Conservation (phyloP, 1,139 yeast species). For the Kurtzmaniella quercitrusa region DNA sequence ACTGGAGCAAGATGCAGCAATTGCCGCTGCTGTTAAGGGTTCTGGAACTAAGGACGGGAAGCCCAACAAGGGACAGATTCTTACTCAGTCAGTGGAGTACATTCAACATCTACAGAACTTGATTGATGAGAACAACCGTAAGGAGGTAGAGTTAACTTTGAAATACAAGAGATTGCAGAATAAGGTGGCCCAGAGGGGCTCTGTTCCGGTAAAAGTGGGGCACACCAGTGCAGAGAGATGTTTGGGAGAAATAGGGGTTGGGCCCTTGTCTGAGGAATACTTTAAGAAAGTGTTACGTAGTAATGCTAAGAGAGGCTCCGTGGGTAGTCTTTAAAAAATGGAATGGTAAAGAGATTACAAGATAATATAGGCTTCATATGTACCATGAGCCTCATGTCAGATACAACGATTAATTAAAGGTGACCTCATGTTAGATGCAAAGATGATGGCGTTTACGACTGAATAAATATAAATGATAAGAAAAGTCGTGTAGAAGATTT, state of each 20-base stretch:
- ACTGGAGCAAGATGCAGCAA: constrained; percentile 22
- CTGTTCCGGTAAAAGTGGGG: constrained; percentile 43
- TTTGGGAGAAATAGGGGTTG: constrained; percentile 75
- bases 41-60: constrained; percentile 81
- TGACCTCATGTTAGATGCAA: no score
- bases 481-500: no score
- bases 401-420: no score
- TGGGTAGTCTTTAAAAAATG: not conserved
- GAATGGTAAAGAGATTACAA: not conserved
- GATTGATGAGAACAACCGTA: constrained; percentile 73
- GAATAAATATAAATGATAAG: no score
- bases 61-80: constrained; percentile 89
- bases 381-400: no score
- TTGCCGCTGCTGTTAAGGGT: constrained; percentile 36
- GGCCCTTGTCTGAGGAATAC: constrained; percentile 60
- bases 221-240: constrained; percentile 81
- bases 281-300: constrained; percentile 33
- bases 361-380: not conserved
- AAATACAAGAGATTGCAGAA: constrained; percentile 54
- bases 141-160: constrained; percentile 70
- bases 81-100: constrained; percentile 82
- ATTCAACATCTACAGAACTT: constrained; percentile 67
- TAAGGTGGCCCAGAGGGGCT: constrained; percentile 20
- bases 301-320: constrained; percentile 19
- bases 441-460: no score